These are phyloP conservation scores for Podospora fimiseda DNA, from an alignment of 495 filamentous ascomycete genomes.

Conservation along the genomic window DNA sequence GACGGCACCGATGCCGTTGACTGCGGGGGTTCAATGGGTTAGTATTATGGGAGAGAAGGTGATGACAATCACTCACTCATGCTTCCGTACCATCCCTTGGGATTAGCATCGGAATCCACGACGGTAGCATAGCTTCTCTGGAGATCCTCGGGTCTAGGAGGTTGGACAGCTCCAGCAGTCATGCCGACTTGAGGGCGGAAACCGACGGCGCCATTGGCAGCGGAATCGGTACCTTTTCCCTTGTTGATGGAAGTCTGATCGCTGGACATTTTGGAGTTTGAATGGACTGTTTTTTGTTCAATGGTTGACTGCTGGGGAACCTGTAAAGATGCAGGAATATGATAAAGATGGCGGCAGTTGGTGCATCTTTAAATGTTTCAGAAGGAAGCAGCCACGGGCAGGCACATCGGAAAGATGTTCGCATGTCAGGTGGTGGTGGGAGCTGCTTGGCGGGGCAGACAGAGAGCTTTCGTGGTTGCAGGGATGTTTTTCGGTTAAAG, in stretches of 20 bases:
- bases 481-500: no score
- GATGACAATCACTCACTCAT: conserved; percentile 57
- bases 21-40: conserved; percentile 27
- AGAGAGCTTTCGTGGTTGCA: no score
- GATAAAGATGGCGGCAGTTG: background rate
- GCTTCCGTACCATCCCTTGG: conserved; percentile 83
- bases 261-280: conserved; percentile 3
- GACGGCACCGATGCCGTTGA: conserved; percentile 67
- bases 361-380: background rate
- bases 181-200: conserved; percentile 49
- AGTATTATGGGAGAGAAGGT: background rate
- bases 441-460: background rate
- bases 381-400: background rate
- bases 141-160: conserved; percentile 72
- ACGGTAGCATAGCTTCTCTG: conserved; percentile 84
- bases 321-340: background rate
- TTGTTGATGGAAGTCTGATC: conserved; percentile 5
- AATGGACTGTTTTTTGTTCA: no score
- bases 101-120: conserved; percentile 61
- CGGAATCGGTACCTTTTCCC: conserved; percentile 20
- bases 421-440: background rate
- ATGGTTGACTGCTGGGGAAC: background rate
- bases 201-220: conserved; percentile 16
- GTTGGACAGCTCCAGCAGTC: conserved; percentile 65
- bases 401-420: background rate